Base-by-base conservation (phyloP, 1,284 basidiomycete species). In the Sutorius eximius region DNA sequence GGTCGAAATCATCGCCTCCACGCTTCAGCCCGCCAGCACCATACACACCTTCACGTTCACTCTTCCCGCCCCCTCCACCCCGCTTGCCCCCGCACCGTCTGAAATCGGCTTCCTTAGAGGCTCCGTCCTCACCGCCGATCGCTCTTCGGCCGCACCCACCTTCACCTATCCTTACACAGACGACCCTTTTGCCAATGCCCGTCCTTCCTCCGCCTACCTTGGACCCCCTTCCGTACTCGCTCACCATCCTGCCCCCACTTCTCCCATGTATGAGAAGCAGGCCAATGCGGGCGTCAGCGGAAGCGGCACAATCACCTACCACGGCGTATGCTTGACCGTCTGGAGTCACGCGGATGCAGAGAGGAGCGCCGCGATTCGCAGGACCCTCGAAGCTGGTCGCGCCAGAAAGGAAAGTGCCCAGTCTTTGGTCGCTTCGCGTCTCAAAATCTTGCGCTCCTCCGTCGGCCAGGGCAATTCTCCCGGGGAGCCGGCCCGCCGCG, bases 321-420 rank as follows among this genome's bases (percentile, higher is more conserved):
- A 96, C 67, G 94, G 93, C 44, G 92, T 95, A 33, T 93, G 91
- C 60, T 78, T 97, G 49, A 93, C 91, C 4, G 92, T 96, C 0
- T 97, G 93, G 93, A 93, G 91, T 10, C 93, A 95, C 66, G 93
- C 93, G 29, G 94, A 97, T 66, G 85, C 87, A 3, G 87, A 93
- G 64, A 85, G 93, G 50, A 87, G 89, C 58, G 80, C 77, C 18
- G 90, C 91, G 2, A 93, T 93, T 62, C 85, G 90, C 30, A 83
- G 89, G 48, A 89, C 90, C 3, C 80, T 93, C 51, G 91, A 92
- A 68, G 85, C 86, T 0, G 81, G 85, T 42, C 83, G 87, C 53
- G 82, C 79, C 34, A 81, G 89, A 55, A 91, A 91, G 70, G 89
- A 91, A 69, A 87, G 85, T 45, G 84, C 85, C 0, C 89, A 91